Evolutionary conservation across 352 stramenopile species (phyloP).

Genomic region (Pythium coloratum): DNA sequence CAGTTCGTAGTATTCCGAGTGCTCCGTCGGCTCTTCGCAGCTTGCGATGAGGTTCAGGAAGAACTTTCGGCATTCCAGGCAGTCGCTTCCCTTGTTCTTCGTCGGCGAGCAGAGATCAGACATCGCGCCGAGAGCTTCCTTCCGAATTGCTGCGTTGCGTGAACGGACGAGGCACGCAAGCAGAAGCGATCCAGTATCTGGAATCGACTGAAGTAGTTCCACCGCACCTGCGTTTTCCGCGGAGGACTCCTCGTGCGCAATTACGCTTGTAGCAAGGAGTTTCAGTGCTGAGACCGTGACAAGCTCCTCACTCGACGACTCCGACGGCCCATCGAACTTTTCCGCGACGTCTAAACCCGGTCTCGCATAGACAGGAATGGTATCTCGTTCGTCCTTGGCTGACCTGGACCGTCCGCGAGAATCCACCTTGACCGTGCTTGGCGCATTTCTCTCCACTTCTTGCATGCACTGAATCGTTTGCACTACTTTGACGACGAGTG

Average conservation of each 20-base stretch:
- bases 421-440: no score
- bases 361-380: neutral
- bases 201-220: constrained; percentile 12
- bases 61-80: constrained; percentile 27
- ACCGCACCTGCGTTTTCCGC: neutral
- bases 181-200: constrained; percentile 16
- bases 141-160: constrained; percentile 9
- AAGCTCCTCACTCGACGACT: constrained; percentile 11
- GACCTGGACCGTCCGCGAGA: neutral
- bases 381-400: neutral
- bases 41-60: constrained; percentile 26
- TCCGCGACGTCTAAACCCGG: neutral
- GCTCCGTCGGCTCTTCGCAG: constrained; percentile 7
- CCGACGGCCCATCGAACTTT: neutral
- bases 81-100: constrained; percentile 51
- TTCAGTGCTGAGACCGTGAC: constrained; percentile 30
- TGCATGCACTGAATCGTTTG: constrained; percentile 4
- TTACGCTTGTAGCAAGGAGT: constrained; percentile 12
- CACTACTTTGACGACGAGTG: neutral
- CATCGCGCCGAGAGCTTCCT: constrained; percentile 16
- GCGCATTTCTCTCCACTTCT: neutral
- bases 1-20: constrained; percentile 26
- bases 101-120: constrained; percentile 24
- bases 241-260: neutral
- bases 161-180: constrained; percentile 22